These are phyloP conservation scores for Brassica carinata DNA, from an alignment of 345 rosid species.

Conservation along the genomic window DNA sequence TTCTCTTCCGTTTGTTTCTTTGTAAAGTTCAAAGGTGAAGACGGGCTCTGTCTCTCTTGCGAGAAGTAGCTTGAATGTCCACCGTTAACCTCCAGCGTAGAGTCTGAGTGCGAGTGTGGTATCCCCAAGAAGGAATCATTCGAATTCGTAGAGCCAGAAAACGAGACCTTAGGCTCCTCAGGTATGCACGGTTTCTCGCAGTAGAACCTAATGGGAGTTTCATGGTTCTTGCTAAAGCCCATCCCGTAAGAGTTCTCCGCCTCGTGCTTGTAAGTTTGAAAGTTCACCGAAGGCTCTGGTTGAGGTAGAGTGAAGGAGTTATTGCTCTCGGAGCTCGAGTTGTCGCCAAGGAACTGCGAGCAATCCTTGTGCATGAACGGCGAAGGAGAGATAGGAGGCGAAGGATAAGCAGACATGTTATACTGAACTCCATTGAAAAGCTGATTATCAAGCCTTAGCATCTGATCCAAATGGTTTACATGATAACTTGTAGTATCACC, in stretches of 20 bases:
- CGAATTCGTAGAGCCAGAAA: slow-evolving; percentile 52
- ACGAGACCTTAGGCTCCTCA: slow-evolving; percentile 40
- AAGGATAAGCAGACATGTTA: slow-evolving; percentile 42
- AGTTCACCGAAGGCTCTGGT: slow-evolving; percentile 39
- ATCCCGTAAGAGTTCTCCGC: slow-evolving; percentile 40
- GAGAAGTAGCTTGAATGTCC: slow-evolving; percentile 51
- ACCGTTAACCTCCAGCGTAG: slow-evolving; percentile 57
- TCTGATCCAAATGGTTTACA: slow-evolving; percentile 34
- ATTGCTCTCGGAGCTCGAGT: slow-evolving; percentile 55
- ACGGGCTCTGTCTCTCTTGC: slow-evolving; percentile 56
- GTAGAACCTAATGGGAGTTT: slow-evolving; percentile 29
- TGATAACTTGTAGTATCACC: slow-evolving; percentile 46
- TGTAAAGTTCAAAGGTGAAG: slow-evolving; percentile 50
- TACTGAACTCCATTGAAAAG: slow-evolving; percentile 40
- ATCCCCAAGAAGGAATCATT: slow-evolving; percentile 49
- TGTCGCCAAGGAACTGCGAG: slow-evolving; percentile 40
- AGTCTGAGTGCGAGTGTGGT: slow-evolving; percentile 65
- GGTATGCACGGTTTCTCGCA: slow-evolving; percentile 45
- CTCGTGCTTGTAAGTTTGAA: slow-evolving; percentile 42
- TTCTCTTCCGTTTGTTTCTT: slow-evolving; percentile 45
- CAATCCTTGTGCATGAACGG: slow-evolving; percentile 46
- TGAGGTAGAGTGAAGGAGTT: slow-evolving; percentile 52
- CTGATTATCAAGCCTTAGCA: slow-evolving; percentile 44
- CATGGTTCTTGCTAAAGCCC: slow-evolving; percentile 31
- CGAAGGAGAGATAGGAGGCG: slow-evolving; percentile 54